Percentiles rank a stretch among this genome's conserved stretches.
phyloP scores from a whole-genome alignment of 2,329 filamentous ascomycete species.

The Aspergillus piperis region DNA sequence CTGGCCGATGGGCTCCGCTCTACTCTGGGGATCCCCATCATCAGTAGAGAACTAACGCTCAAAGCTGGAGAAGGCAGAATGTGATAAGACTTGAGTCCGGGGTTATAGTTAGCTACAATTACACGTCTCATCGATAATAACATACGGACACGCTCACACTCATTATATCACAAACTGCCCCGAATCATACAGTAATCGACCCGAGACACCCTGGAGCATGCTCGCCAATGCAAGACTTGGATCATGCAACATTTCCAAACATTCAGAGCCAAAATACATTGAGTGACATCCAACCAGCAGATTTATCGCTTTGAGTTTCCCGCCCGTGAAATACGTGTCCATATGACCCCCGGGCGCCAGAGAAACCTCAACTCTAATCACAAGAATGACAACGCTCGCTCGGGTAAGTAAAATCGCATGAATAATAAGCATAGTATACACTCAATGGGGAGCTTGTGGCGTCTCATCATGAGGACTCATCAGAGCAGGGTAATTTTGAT shows the following conservation, averaged over 20 bases:
- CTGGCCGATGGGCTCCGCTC: neutral
- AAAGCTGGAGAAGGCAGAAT: neutral
- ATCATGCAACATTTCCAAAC: neutral
- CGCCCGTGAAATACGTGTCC: neutral
- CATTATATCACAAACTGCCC: neutral
- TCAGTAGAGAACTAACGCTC: neutral
- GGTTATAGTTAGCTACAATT: neutral
- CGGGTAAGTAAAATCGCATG: slow-evolving; percentile 12
- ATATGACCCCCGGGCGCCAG: slow-evolving; percentile 14
- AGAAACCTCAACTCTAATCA: slow-evolving; percentile 9
- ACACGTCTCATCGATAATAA: neutral
- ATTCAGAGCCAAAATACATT: neutral
- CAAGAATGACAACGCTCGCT: slow-evolving; percentile 11
- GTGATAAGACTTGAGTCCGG: neutral
- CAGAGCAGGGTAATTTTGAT: slow-evolving; percentile 33
- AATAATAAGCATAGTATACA: slow-evolving; percentile 2
- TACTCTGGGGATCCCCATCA: neutral
- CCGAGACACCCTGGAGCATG: neutral
- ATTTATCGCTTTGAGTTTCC: neutral
- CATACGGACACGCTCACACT: neutral
- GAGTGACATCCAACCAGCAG: neutral
- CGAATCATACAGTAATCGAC: neutral
- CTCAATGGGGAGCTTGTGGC: slow-evolving; percentile 6
- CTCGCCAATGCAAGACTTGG: neutral
- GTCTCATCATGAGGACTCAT: slow-evolving; percentile 33